Base-by-base conservation (phyloP, 2,329 filamentous ascomycete genomes). In the Colletotrichum chlorophyti region DNA sequence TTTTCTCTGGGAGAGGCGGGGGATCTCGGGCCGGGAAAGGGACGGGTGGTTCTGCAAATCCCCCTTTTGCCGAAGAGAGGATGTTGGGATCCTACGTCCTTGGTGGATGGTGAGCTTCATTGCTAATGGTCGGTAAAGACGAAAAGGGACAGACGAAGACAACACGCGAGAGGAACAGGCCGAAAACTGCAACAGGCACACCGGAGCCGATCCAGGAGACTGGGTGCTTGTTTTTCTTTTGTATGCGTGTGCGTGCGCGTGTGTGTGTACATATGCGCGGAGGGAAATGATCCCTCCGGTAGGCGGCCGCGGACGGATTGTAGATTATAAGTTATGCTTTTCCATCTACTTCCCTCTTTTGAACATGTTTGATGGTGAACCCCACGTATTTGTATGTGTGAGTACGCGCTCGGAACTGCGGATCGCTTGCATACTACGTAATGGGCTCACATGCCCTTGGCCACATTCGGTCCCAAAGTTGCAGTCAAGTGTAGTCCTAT, bases 241-340 rank as follows among this genome's bases (percentile, higher is more conserved):
- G 49, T 58, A 45, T 46, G 31, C 42, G 49, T 42, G 55, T 48
- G 52, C 40, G 50, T 35, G 50, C 53, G 46, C 10, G 48, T 26
- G 38, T 15, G 50, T 59, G 50, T 57, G 53, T 58, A 58, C 59
- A 62, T 59, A 58, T 58, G 55, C 49, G 49, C n/a, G n/a, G n/a
- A n/a, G n/a, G n/a, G n/a, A n/a, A 47, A 60, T 54, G 46, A 41
- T 49, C 47, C 57, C 58, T 55, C 51, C 51, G 46, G 37, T 35
- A 61, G 46, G 61, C 23, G 58, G 43, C 46, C 32, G 35, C 50
- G 29, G 57, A 47, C 52, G 60, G 49, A 47, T 60, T 61, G 54
- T 61, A 61, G 54, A 61, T 54, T 59, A 60, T 37, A 46, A 60
- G 57, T 58, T 52, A 46, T 60, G 58, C 53, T 17, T 17, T 37